Evolutionary conservation across 257 asterid species (phyloP), one percentile per base, ranked within the genome.

Genomic region (Scutellaria barbata): DNA sequence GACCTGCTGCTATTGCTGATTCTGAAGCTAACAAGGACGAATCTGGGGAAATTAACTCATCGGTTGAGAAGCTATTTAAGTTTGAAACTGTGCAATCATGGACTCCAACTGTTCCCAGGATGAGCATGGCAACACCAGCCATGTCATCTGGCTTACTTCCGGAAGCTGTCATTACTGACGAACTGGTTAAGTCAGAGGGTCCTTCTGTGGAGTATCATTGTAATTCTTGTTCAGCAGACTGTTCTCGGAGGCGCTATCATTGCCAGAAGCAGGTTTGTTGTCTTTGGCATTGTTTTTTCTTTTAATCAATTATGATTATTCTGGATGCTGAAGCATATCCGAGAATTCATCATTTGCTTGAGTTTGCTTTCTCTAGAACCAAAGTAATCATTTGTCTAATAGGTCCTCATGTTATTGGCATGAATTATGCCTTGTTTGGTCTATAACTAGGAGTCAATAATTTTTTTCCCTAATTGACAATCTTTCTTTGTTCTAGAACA

Each of bases 161-260:
- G 10, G 97, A 94, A 75, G 80, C 96, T 53, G 80, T 82, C 46
- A 56, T 83, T 72, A 62, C 84, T 42, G 99, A 94, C 78, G 99
- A 95, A 68, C 77, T 92, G 74, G 81, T 79, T 79, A 95, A 92
- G 79, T 86, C 97, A n/a, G 99, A 95, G 81, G 99, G 83, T 22
- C 96, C 92, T 62, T 66, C 86, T 67, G 98, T 91, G 5, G 96
- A 87, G 84, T 94, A 94, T 76, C 99, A 94, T 68, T 95, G 99
- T 76, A 89, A 95, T 80, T 95, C 97, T 50, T 95, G 99, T 77
- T 87, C 99, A 11, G 96, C 92, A 66, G 99, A 95, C 85, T 95
- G 99, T 74, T 95, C 99, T 55, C 80, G 98, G 71, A 95, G 88
- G 85, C 96, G 99, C 71, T 95, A 95, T 79, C 99, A 95, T 82